Conservation (phyloP, 164 flowering plant species). For the Hamamelis virginiana region DNA sequence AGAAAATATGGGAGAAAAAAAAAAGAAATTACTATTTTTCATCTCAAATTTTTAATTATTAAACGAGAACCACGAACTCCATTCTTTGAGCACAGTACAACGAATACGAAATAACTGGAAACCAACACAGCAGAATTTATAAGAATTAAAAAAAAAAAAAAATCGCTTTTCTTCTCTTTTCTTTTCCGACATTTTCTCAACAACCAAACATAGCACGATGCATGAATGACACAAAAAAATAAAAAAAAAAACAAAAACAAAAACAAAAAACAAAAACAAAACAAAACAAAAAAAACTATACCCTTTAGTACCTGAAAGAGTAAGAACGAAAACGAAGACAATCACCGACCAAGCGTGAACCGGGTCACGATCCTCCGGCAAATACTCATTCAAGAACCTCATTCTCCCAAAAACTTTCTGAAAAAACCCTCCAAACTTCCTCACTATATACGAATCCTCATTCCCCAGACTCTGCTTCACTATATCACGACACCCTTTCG, state of each 20-base stretch:
- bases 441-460: constrained; percentile 27
- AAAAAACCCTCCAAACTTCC: constrained; percentile 18
- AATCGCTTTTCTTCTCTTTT: too few species aligned
- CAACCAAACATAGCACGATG: neutral
- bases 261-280: too few species aligned
- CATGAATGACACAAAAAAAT: neutral
- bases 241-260: too few species aligned
- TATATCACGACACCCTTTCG: constrained; percentile 41
- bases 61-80: too few species aligned
- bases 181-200: neutral
- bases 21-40: too few species aligned
- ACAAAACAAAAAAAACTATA: too few species aligned
- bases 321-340: constrained; percentile 48
- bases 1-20: too few species aligned
- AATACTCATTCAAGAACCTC: constrained; percentile 55
- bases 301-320: constrained; percentile 54
- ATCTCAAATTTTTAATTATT: too few species aligned
- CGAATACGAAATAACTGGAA: too few species aligned
- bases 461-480: constrained; percentile 38
- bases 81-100: too few species aligned
- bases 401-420: constrained; percentile 15
- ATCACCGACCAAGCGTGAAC: constrained; percentile 73
- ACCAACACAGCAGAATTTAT: too few species aligned
- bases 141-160: too few species aligned
- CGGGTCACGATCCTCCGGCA: constrained; percentile 97